phyloP scores from a whole-genome alignment of 2,329 filamentous ascomycete genomes.

The Chaetomium olivaceum region DNA sequence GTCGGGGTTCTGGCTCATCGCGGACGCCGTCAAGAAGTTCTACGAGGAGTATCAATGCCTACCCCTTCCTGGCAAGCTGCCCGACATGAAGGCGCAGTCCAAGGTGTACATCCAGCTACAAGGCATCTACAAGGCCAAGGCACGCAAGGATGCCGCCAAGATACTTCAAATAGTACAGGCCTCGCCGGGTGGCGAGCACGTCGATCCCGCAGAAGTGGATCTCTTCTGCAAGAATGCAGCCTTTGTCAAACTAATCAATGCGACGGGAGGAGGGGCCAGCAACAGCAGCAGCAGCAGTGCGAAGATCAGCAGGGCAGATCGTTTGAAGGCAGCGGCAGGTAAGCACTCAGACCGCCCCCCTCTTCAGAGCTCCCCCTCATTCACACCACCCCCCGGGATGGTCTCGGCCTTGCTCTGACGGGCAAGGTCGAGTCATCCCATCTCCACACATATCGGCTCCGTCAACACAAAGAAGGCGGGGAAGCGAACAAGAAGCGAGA shows the following conservation, averaged over 20 bases:
- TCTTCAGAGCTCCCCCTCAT: not conserved
- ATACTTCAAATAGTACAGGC: slow-evolving; percentile 66
- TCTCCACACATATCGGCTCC: not conserved
- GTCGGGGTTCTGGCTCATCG: slow-evolving; percentile 85
- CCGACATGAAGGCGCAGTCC: slow-evolving; percentile 97
- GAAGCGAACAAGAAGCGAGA: not conserved
- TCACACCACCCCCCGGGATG: slow-evolving; percentile 1
- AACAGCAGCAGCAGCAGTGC: slow-evolving; percentile 3
- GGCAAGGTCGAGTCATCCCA: not conserved
- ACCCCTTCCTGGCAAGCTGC: slow-evolving; percentile 81
- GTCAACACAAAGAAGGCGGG: not conserved
- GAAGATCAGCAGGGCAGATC: slow-evolving; percentile 40
- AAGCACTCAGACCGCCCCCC: slow-evolving; percentile 36
- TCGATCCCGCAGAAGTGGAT: slow-evolving; percentile 76
- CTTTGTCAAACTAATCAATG: slow-evolving; percentile 83
- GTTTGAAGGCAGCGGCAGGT: slow-evolving; percentile 57
- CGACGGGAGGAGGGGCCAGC: slow-evolving; percentile 38
- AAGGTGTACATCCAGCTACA: slow-evolving; percentile 87
- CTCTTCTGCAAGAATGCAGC: slow-evolving; percentile 94
- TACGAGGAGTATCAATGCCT: slow-evolving; percentile 70
- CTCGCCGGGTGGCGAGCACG: slow-evolving; percentile 48
- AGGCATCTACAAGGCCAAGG: slow-evolving; percentile 89
- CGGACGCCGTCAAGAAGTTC: slow-evolving; percentile 75
- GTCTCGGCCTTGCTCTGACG: slow-evolving; percentile 7
- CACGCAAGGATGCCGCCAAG: slow-evolving; percentile 73